A percentile compares a stretch with the other conserved stretches of the same genome.
Evolutionary conservation across 805 yeast species (phyloP).

Genomic region (Suhomyces tanzawaensis): DNA sequence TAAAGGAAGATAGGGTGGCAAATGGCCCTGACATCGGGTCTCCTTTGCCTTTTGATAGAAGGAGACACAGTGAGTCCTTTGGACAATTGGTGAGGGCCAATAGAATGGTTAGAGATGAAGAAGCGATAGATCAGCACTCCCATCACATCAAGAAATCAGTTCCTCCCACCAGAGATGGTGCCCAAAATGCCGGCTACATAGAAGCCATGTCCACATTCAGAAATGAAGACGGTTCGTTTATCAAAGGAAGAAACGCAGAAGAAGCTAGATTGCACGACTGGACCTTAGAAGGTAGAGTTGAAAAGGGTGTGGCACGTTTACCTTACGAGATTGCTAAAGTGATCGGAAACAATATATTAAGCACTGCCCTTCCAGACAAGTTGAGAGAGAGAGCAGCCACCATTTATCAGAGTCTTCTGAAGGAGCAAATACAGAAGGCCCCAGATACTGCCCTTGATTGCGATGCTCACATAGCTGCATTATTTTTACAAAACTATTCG

Average conservation of each 20-base stretch:
- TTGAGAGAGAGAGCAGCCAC: slow-evolving; percentile 62
- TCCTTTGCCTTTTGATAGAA: slow-evolving; percentile 16
- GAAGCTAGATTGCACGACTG: slow-evolving; percentile 57
- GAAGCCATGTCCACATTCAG: slow-evolving; percentile 31
- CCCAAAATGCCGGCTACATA: slow-evolving; percentile 1
- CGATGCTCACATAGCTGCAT: slow-evolving; percentile 77
- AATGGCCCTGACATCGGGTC: not conserved
- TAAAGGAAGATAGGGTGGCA: not conserved
- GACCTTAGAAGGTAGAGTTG: slow-evolving; percentile 57
- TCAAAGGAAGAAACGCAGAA: slow-evolving; percentile 43
- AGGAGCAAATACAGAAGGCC: slow-evolving; percentile 52
- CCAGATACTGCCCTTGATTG: slow-evolving; percentile 49
- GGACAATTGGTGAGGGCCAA: slow-evolving; percentile 26
- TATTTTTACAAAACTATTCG: slow-evolving; percentile 80
- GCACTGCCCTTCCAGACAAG: slow-evolving; percentile 58
- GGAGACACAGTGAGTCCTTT: slow-evolving; percentile 22
- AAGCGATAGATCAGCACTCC: slow-evolving; percentile 5
- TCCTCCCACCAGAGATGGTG: slow-evolving; percentile 2
- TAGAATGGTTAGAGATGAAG: slow-evolving; percentile 9
- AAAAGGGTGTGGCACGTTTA: slow-evolving; percentile 49
- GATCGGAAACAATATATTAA: slow-evolving; percentile 62
- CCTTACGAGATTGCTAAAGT: slow-evolving; percentile 57
- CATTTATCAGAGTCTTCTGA: slow-evolving; percentile 49
- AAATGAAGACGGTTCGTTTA: slow-evolving; percentile 38
- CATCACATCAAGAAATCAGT: slow-evolving; percentile 1